Percentiles rank a stretch among this genome's conserved stretches.
Evolutionary conservation across 2,329 filamentous ascomycete species (phyloP).

Genomic region (Ascocoryne sarcoides): DNA sequence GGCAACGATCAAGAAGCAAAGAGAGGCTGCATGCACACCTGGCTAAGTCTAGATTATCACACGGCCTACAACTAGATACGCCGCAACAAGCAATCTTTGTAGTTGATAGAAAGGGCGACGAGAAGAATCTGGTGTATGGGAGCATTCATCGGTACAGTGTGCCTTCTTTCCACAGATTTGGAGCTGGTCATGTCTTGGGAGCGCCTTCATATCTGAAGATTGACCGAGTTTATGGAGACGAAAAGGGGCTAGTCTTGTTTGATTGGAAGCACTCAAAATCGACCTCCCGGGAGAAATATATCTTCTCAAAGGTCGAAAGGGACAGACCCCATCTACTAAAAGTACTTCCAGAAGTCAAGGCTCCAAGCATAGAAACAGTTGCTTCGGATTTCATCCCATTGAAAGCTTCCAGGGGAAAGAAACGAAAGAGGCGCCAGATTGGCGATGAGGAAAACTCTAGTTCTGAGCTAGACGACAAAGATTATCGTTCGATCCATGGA

Average conservation of each 20-base stretch:
- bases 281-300: constrained; percentile 33
- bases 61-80: constrained; percentile 1
- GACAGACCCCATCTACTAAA: constrained; percentile 34
- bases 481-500: constrained; percentile 57
- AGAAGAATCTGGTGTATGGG: constrained; percentile 66
- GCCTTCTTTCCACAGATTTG: constrained; percentile 61
- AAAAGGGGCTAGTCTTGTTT: constrained; percentile 41
- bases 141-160: constrained; percentile 62
- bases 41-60: constrained; percentile 1
- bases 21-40: constrained; percentile 1
- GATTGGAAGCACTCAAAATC: constrained; percentile 30
- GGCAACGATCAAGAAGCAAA: constrained; percentile 11
- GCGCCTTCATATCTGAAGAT: constrained; percentile 51
- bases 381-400: constrained; percentile 42
- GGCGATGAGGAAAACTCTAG: constrained; percentile 29
- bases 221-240: constrained; percentile 46
- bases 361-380: constrained; percentile 14
- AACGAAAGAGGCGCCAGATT: constrained; percentile 23
- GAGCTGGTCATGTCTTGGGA: constrained; percentile 64
- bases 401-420: constrained; percentile 27
- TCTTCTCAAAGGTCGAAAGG: constrained; percentile 36
- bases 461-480: constrained; percentile 40
- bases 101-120: constrained; percentile 69
- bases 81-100: constrained; percentile 37
- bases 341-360: constrained; percentile 28